Percentiles rank a stretch among this genome's conserved stretches.
These are phyloP conservation scores for Metschnikowia bowlesiae DNA, from an alignment of 805 yeast species.

Conservation along the genomic window DNA sequence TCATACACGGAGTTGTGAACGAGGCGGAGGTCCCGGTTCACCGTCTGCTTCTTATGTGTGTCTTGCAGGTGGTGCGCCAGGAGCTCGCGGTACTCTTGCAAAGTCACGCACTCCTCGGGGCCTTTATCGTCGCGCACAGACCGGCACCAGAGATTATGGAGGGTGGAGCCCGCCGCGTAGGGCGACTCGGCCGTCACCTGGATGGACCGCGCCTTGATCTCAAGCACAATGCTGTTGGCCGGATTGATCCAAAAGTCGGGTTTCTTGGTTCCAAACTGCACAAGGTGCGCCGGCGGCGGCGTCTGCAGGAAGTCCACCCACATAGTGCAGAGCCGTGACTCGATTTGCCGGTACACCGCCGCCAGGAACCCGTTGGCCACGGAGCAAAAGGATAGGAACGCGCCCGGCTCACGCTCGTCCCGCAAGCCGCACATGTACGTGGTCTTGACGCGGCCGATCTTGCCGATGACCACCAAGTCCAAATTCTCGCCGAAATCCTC, in stretches of 20 bases:
- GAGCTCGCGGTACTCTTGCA: conserved; percentile 47
- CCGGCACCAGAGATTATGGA: conserved; percentile 73
- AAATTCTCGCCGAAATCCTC: conserved; percentile 82
- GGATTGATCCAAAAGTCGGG: conserved; percentile 85
- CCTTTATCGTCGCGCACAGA: conserved; percentile 65
- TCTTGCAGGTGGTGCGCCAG: conserved; percentile 25
- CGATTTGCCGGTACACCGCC: conserved; percentile 57
- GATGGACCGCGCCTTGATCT: conserved; percentile 76
- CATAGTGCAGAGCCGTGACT: conserved; percentile 50
- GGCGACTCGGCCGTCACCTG: conserved; percentile 41
- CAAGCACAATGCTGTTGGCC: conserved; percentile 68
- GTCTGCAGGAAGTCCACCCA: conserved; percentile 47
- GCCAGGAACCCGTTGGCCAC: conserved; percentile 81
- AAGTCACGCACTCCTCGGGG: conserved; percentile 49
- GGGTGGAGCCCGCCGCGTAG: conserved; percentile 64
- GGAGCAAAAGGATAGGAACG: conserved; percentile 64
- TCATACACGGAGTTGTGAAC: conserved; percentile 14
- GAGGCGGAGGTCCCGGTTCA: conserved; percentile 23
- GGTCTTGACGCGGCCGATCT: conserved; percentile 65
- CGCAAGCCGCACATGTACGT: conserved; percentile 72
- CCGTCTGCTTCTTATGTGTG: conserved; percentile 25
- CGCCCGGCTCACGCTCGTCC: conserved; percentile 34
- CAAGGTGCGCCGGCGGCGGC: conserved; percentile 26
- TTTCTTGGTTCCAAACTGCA: conserved; percentile 53
- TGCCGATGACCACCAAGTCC: conserved; percentile 76